Percentiles rank a stretch among this genome's conserved stretches.
These are phyloP conservation scores for Neurospora crassa DNA, from an alignment of 2,329 filamentous ascomycete species.

Conservation along the genomic window DNA sequence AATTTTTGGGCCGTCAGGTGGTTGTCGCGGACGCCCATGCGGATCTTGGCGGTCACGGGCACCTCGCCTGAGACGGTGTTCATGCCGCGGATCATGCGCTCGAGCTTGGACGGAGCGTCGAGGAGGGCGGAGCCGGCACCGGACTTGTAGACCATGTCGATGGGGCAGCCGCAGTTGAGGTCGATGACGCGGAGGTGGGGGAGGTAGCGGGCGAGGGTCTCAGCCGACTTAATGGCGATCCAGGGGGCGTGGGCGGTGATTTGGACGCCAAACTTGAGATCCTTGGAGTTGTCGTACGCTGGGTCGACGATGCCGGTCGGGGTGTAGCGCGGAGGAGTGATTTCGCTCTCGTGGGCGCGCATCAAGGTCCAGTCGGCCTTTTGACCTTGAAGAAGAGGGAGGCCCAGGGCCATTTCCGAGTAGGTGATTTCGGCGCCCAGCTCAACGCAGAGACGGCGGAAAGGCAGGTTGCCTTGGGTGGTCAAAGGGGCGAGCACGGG, in stretches of 20 bases:
- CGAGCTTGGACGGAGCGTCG: slow-evolving; percentile 78
- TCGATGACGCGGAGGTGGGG: slow-evolving; percentile 86
- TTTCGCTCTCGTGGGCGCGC: slow-evolving; percentile 82
- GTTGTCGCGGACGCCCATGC: slow-evolving; percentile 77
- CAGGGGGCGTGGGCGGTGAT: slow-evolving; percentile 89
- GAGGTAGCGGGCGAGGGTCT: slow-evolving; percentile 65
- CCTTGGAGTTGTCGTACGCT: slow-evolving; percentile 72
- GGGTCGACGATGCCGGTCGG: slow-evolving; percentile 48
- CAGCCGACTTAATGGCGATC: slow-evolving; percentile 80
- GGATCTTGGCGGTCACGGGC: slow-evolving; percentile 89
- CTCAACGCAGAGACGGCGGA: slow-evolving; percentile 79
- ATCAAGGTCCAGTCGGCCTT: slow-evolving; percentile 92
- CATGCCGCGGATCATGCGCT: slow-evolving; percentile 95
- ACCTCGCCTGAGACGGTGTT: slow-evolving; percentile 83
- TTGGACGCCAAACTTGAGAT: slow-evolving; percentile 85
- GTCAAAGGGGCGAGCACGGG: slow-evolving; percentile 90
- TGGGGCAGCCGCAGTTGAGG: slow-evolving; percentile 93
- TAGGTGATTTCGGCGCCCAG: slow-evolving; percentile 90
- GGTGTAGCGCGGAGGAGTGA: slow-evolving; percentile 58
- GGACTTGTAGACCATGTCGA: slow-evolving; percentile 82
- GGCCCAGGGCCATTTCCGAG: slow-evolving; percentile 94
- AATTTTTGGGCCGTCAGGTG: slow-evolving; percentile 72
- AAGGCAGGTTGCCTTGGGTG: slow-evolving; percentile 93
- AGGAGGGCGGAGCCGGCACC: slow-evolving; percentile 87
- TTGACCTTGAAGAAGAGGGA: slow-evolving; percentile 80